Conservation (phyloP, 2,329 filamentous ascomycete species). For the Aschersonia sp. region DNA sequence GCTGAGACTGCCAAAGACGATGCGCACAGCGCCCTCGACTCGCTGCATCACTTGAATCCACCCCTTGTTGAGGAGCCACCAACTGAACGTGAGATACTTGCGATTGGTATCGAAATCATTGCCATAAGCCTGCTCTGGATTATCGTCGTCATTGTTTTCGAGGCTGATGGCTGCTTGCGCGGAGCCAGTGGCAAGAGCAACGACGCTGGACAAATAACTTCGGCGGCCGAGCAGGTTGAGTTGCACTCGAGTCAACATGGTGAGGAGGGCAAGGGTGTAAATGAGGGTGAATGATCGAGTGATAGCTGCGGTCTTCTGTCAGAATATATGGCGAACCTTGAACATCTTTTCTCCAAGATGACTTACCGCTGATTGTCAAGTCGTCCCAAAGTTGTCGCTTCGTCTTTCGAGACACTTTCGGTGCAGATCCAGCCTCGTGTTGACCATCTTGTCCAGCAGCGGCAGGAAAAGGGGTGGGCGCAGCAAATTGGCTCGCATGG, state of each 20-base stretch:
- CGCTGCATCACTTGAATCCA: constrained; percentile 71
- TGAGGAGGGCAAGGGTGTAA: constrained; percentile 80
- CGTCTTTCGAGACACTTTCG: constrained; percentile 47
- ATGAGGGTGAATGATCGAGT: constrained; percentile 82
- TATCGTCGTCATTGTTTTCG: constrained; percentile 87
- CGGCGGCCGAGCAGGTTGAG: constrained; percentile 90
- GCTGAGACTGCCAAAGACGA: constrained; percentile 79
- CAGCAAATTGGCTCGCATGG: constrained; percentile 62
- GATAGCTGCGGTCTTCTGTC: constrained; percentile 38
- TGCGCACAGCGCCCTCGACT: constrained; percentile 73
- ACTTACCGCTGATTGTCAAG: constrained; percentile 82
- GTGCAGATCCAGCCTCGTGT: constrained; percentile 24
- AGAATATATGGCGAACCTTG: too few species aligned
- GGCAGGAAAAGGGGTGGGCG: constrained; percentile 31
- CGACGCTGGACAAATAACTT: constrained; percentile 91
- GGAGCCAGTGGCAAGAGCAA: constrained; percentile 69
- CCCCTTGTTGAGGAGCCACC: constrained; percentile 90
- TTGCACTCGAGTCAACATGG: constrained; percentile 85
- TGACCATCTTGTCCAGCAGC: constrained; percentile 17
- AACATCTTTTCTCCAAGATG: neutral
- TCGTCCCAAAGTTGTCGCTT: constrained; percentile 97
- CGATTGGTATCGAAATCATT: constrained; percentile 95
- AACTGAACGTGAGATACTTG: constrained; percentile 89
- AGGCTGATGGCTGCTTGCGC: constrained; percentile 68
- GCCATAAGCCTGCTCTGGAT: constrained; percentile 66